phyloP scores from a whole-genome alignment of 208 protist genomes.

The Acanthamoeba castellanii region DNA sequence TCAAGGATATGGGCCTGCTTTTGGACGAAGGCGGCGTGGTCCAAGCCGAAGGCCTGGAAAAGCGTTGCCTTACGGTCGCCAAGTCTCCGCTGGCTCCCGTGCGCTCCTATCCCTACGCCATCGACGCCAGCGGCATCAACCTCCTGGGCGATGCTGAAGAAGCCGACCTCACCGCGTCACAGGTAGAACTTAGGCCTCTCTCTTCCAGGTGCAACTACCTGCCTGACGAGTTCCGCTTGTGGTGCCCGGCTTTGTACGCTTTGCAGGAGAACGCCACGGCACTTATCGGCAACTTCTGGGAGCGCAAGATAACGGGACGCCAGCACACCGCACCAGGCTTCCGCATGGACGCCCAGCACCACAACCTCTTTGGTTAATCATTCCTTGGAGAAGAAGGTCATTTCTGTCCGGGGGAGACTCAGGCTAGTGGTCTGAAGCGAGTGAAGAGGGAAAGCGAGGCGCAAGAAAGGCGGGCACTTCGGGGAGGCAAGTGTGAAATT shows the following conservation, averaged over 20 bases:
- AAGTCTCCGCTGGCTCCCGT: conserved; percentile 67
- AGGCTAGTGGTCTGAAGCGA: too few species aligned
- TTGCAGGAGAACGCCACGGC: background rate
- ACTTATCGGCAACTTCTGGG: conserved; percentile 42
- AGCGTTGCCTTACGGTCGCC: conserved; percentile 64
- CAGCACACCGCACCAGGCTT: conserved; percentile 52
- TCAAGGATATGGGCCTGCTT: conserved; percentile 44
- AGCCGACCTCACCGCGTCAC: background rate
- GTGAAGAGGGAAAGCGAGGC: too few species aligned
- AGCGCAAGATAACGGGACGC: conserved; percentile 18
- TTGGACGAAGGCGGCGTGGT: background rate
- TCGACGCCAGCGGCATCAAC: conserved; percentile 57
- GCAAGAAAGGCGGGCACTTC: too few species aligned
- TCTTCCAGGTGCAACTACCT: background rate
- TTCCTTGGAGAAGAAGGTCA: too few species aligned
- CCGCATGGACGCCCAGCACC: conserved; percentile 56
- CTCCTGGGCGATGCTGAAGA: conserved; percentile 40
- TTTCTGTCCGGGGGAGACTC: too few species aligned
- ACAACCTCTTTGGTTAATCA: conserved; percentile 71
- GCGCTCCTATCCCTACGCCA: conserved; percentile 50
- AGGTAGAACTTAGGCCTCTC: background rate
- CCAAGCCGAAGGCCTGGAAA: background rate
- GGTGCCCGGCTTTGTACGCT: background rate
- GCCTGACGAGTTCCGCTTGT: background rate
- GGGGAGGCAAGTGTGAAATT: too few species aligned